phyloP scores from a whole-genome alignment of 2,329 filamentous ascomycete genomes.

The Exophiala aquamarina region DNA sequence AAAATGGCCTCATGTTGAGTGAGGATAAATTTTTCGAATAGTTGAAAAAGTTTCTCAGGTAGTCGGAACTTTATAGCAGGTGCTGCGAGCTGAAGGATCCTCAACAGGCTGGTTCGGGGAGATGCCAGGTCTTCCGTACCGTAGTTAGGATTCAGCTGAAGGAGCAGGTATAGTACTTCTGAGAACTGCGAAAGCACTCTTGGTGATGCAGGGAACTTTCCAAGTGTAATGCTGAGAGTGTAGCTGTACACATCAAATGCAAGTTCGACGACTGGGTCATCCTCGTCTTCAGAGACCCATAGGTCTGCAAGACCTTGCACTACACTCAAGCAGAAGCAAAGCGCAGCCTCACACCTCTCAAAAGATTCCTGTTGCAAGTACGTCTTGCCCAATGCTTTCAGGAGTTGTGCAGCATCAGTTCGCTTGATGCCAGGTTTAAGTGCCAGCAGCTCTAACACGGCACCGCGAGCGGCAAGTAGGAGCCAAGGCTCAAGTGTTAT shows the following conservation, averaged over 20 bases:
- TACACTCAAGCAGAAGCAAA: slow-evolving; percentile 66
- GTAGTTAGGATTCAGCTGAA: slow-evolving; percentile 68
- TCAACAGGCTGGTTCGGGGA: slow-evolving; percentile 70
- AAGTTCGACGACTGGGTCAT: slow-evolving; percentile 61
- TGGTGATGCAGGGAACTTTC: slow-evolving; percentile 68
- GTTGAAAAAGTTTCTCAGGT: slow-evolving; percentile 64
- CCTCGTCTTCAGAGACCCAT: slow-evolving; percentile 60
- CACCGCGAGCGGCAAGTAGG: slow-evolving; percentile 17
- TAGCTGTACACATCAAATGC: slow-evolving; percentile 78
- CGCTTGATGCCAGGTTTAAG: slow-evolving; percentile 13
- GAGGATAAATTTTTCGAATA: slow-evolving; percentile 82
- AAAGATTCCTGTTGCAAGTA: slow-evolving; percentile 59
- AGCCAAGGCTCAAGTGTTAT: slow-evolving; percentile 15
- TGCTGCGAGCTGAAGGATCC: slow-evolving; percentile 65
- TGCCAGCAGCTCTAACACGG: slow-evolving; percentile 18
- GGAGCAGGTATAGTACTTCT: slow-evolving; percentile 67
- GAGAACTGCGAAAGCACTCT: slow-evolving; percentile 67
- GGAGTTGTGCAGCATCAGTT: slow-evolving; percentile 42
- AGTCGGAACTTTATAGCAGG: slow-evolving; percentile 76
- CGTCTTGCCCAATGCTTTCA: slow-evolving; percentile 49
- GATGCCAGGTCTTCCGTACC: slow-evolving; percentile 61
- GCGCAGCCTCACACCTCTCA: slow-evolving; percentile 71
- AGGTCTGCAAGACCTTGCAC: slow-evolving; percentile 63
- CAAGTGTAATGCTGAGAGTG: slow-evolving; percentile 67
- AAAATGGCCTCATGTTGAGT: slow-evolving; percentile 82